Base-by-base conservation (phyloP, 352 stramenopile genomes). In the Halophytophthora polymorphica region DNA sequence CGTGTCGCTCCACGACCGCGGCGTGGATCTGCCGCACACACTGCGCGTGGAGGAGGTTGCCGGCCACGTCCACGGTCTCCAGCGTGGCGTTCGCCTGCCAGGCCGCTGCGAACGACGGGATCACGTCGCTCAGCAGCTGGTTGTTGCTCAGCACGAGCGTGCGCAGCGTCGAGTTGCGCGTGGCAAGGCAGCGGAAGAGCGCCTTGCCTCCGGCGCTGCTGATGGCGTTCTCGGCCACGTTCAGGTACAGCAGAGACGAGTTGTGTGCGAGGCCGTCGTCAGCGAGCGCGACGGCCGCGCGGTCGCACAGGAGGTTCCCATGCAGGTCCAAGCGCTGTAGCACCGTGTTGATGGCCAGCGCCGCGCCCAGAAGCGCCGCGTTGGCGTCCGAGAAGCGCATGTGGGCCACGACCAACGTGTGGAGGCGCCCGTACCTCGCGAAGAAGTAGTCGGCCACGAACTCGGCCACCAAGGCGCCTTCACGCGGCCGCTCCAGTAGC, bases 361-460 rank as follows among this genome's bases (percentile, higher is more conserved):
- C 75, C 5, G 65, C 37, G 0, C 73, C 76, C 15, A 91, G 52
- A 0, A 66, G 34, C 3, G 53, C 67, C 2, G 58, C 66, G 6
- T 58, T 67, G 2, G 50, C 45, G 35, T 88, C 77, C 15, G 61
- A 70, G 21, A 89, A 54, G 8, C 48, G 42, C 66, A 88, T 77
- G 15, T 61, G 55, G 6, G 61, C 66, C 1, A 81, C 52, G 7
- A 68, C 59, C 17, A 91, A 58, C n/a, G 53, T 75, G 8, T 52
- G 47, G 6, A 91, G 58, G 14, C 66, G 68, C 0, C 77, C 79
- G 44, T 90, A 90, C 2, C 75, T 64, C n/a, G 72, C 79, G 50
- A 86, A 86, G 58, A 90, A 90, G 51, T 77, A 90, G 51, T 90
- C 79, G 15, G 77, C 73, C 0, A 90, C 35, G n/a, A 78, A 66